A percentile compares a stretch with the other conserved stretches of the same genome.
phyloP scores from a whole-genome alignment of 148 eudicot species.

The Beta vulgaris region DNA sequence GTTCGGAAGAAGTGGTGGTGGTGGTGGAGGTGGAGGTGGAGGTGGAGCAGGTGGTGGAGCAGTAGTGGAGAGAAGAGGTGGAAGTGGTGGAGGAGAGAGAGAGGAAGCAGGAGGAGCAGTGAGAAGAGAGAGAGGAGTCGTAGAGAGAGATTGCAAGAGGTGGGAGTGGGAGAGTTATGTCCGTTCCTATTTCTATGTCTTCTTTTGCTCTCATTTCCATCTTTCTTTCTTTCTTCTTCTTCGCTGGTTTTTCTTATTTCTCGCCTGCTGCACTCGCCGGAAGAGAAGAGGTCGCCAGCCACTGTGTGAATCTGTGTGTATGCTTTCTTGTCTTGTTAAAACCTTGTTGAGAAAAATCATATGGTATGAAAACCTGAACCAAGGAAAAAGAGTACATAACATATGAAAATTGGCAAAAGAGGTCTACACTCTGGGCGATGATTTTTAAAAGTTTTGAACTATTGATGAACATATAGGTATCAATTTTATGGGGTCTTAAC shows the following conservation, averaged over 20 bases:
- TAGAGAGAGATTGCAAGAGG: slow-evolving; percentile 63
- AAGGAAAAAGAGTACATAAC: no score
- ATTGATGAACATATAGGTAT: no score
- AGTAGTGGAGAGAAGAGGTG: slow-evolving; percentile 33
- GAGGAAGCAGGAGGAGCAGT: slow-evolving; percentile 27
- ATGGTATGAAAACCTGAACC: no score
- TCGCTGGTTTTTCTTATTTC: neutral
- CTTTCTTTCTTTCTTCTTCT: neutral
- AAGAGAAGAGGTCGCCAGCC: no score
- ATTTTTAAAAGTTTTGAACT: no score
- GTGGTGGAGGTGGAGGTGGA: slow-evolving; percentile 24
- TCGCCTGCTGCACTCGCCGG: no score
- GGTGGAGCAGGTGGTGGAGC: slow-evolving; percentile 47
- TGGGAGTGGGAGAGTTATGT: slow-evolving; percentile 44
- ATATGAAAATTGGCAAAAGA: no score
- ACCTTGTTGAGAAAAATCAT: no score
- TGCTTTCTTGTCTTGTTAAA: no score
- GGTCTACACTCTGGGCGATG: no score
- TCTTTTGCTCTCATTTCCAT: slow-evolving; percentile 53
- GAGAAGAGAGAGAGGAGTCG: slow-evolving; percentile 27
- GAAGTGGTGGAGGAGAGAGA: slow-evolving; percentile 17
- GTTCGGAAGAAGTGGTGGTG: slow-evolving; percentile 28
- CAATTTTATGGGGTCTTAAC: no score
- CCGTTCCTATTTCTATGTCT: slow-evolving; percentile 29
- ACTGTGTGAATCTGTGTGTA: no score